Percentiles rank a stretch among this genome's conserved stretches.
phyloP scores from a whole-genome alignment of 371 early-diverging fungal genomes.

The Mortierella sp. region DNA sequence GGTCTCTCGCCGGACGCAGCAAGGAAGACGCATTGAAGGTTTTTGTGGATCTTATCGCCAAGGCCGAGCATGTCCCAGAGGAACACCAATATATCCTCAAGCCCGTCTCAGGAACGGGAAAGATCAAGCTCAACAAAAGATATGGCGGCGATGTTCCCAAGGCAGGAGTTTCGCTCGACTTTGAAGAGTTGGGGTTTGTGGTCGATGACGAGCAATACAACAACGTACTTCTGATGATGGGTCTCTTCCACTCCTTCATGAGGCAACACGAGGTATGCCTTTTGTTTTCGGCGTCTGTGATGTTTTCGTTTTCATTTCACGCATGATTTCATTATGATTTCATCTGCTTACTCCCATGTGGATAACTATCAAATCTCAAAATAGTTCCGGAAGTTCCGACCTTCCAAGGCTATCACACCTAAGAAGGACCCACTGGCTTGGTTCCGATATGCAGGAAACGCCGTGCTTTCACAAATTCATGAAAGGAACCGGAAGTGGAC shows the following conservation, averaged over 20 bases:
- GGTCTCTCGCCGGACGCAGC: slow-evolving; percentile 70
- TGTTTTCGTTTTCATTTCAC: not conserved
- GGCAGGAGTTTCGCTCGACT: slow-evolving; percentile 78
- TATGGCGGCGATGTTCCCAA: slow-evolving; percentile 77
- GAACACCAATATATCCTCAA: slow-evolving; percentile 90
- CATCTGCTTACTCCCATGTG: not conserved
- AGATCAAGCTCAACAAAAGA: slow-evolving; percentile 75
- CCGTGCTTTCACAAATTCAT: slow-evolving; percentile 85
- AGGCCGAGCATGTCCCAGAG: slow-evolving; percentile 64
- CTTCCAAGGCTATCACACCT: slow-evolving; percentile 83
- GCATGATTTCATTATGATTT: not conserved
- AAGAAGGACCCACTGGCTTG: slow-evolving; percentile 86
- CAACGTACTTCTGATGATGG: slow-evolving; percentile 84
- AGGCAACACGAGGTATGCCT: slow-evolving; percentile 76
- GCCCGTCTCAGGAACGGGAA: slow-evolving; percentile 95
- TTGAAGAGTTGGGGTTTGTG: slow-evolving; percentile 94
- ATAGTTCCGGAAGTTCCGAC: slow-evolving; percentile 89
- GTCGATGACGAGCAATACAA: slow-evolving; percentile 93
- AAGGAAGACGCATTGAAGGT: slow-evolving; percentile 66
- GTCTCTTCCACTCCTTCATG: slow-evolving; percentile 85
- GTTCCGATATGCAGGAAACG: slow-evolving; percentile 88
- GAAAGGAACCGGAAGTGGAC: slow-evolving; percentile 89
- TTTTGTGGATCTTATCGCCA: slow-evolving; percentile 75
- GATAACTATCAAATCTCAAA: not conserved
- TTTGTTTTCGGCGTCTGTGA: not conserved